Evolutionary conservation across 192 early-diverging fungal genomes (phyloP), one percentile per base, ranked within the genome.

Genomic region (Funneliformis geosporum): DNA sequence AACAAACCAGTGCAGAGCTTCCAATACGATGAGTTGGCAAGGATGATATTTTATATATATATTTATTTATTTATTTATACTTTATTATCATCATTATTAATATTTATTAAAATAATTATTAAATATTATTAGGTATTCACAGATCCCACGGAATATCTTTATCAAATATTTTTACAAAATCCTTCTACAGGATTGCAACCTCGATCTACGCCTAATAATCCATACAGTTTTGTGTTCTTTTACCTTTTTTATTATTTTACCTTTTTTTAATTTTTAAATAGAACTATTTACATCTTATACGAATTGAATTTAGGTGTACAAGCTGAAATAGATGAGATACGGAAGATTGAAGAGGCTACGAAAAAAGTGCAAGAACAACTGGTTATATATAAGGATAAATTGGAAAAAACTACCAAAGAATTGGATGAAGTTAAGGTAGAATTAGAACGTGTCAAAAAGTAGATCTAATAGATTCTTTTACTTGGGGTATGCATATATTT

Each of bases 1-100:
- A 86, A 88, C 46, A 92, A 91, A 70, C 87, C 92, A 8, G 93
- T 97, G 5, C 82, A 90, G 14, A 90, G 91, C 50, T 93, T 94
- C 73, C 80, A 87, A 46, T 96, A 95, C 78, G 95, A 97, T 62
- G 96, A 96, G 81, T 79, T 97, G 50, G 93, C 94, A 84, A 86
- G 69, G 66, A 83, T 59, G 76, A 76, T 66, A 81, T 72, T 62
- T 82, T 82, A 73, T 84, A 85, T 71, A 82, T 85, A 82, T 86
- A 84, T 73, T 83, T 42, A 40, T 23, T n/a, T 46, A 1, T 8
- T 67, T 69, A 44, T 74, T 33, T 82, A 68, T 83, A 83, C 70
- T 80, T 85, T 71, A 40, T 59, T 25, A 38, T 78, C 39, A 16
- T 43, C 46, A 42, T 9, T 75, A 82, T 61, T 44, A 39, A 43